Conservation (phyloP, 306 rosid species). For the Cucurbita argyrosperma region DNA sequence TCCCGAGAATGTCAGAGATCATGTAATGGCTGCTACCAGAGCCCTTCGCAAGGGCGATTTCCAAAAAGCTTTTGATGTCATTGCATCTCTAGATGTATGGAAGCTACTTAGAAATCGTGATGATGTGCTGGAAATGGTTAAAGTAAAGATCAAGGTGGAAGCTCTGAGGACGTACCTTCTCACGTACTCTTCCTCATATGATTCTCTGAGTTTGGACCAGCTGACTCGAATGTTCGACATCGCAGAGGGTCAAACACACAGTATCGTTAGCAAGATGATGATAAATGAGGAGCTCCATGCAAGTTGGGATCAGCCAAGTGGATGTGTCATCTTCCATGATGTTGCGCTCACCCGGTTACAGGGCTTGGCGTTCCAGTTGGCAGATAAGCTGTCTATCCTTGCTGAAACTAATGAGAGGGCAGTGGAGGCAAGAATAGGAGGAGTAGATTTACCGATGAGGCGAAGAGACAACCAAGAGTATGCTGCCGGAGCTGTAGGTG, state of each 20-base stretch:
- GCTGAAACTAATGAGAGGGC: slow-evolving; percentile 93
- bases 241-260: slow-evolving; percentile 36
- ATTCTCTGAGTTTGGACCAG: slow-evolving; percentile 59
- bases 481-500: slow-evolving; percentile 25
- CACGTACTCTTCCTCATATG: slow-evolving; percentile 68
- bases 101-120: slow-evolving; percentile 59
- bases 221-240: slow-evolving; percentile 68
- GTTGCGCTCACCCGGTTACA: slow-evolving; percentile 54
- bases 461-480: slow-evolving; percentile 85
- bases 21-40: slow-evolving; percentile 86
- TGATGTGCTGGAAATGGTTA: slow-evolving; percentile 52
- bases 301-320: slow-evolving; percentile 32
- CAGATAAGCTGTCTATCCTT: slow-evolving; percentile 67
- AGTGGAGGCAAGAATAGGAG: slow-evolving; percentile 63
- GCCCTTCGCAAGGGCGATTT: slow-evolving; percentile 66
- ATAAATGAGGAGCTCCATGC: slow-evolving; percentile 84
- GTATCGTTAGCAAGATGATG: slow-evolving; percentile 87
- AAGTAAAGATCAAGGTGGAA: slow-evolving; percentile 80
- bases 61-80: slow-evolving; percentile 49
- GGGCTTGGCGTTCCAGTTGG: slow-evolving; percentile 68
- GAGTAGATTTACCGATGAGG: slow-evolving; percentile 72
- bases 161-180: slow-evolving; percentile 85
- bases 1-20: slow-evolving; percentile 89
- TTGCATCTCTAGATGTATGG: slow-evolving; percentile 76
- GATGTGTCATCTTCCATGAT: slow-evolving; percentile 25